Evolutionary conservation across 1,139 yeast genomes (phyloP).

Genomic region (Pichia terricola): DNA sequence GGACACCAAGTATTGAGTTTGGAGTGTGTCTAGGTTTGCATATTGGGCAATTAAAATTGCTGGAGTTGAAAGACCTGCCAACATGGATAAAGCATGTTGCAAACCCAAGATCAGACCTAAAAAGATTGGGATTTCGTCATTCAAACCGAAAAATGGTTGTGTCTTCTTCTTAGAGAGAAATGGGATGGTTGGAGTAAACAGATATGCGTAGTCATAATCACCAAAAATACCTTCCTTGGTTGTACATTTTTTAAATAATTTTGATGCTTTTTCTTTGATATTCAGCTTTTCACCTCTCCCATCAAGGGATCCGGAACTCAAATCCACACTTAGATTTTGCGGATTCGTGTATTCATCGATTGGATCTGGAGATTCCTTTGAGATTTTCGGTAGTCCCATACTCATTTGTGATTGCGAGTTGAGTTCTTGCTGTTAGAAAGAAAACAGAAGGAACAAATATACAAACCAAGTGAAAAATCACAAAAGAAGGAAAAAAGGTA

Average conservation of each 20-base stretch:
- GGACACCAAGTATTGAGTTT: conserved; percentile 65
- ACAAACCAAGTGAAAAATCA: too few relatives aligned
- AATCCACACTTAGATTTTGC: neutral
- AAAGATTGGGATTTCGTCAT: conserved; percentile 69
- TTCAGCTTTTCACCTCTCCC: neutral
- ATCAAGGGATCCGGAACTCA: neutral
- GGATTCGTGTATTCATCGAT: neutral
- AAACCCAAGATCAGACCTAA: conserved; percentile 71
- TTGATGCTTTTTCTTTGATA: neutral
- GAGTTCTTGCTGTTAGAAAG: neutral
- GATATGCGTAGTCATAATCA: conserved; percentile 68
- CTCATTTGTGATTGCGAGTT: neutral
- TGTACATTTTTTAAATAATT: conserved; percentile 25
- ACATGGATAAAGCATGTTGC: conserved; percentile 82
- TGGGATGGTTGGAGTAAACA: conserved; percentile 72
- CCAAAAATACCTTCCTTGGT: conserved; percentile 75
- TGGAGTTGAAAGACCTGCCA: conserved; percentile 87
- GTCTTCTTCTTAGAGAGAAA: conserved; percentile 43
- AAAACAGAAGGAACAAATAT: neutral
- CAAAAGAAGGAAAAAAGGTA: too few relatives aligned
- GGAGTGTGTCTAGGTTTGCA: conserved; percentile 44
- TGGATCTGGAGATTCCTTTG: neutral
- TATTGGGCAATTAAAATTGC: conserved; percentile 58
- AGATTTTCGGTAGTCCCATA: neutral
- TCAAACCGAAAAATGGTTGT: conserved; percentile 73